Evolutionary conservation across 345 rosid species (phyloP).

Genomic region (Brassica juncea): DNA sequence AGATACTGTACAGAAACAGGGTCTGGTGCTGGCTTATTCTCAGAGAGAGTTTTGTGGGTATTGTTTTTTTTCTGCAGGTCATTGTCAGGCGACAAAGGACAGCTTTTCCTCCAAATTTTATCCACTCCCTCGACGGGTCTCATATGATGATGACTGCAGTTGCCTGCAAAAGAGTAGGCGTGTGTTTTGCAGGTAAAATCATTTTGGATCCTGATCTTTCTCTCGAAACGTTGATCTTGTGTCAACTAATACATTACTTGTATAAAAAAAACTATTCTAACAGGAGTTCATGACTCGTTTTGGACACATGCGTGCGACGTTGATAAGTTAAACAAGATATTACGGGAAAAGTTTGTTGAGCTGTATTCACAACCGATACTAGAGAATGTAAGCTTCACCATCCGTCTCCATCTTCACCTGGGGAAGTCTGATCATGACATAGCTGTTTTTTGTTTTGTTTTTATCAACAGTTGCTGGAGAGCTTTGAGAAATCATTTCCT

Average conservation of each 20-base stretch:
- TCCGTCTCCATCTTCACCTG: conserved; percentile 12
- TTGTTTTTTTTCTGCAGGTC: conserved; percentile 48
- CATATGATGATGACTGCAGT: conserved; percentile 99
- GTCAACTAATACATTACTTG: conserved; percentile 20
- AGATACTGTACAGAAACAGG: not conserved
- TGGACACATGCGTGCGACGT: conserved; percentile 99
- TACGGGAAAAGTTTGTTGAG: conserved; percentile 90
- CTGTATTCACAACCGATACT: conserved; percentile 82
- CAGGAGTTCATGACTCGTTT: conserved; percentile 99
- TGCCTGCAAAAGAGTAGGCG: conserved; percentile 80
- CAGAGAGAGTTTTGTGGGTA: conserved; percentile 15
- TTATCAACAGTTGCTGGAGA: conserved; percentile 68
- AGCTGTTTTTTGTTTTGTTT: not conserved
- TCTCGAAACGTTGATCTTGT: conserved; percentile 14
- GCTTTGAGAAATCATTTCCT: conserved; percentile 86
- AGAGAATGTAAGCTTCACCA: conserved; percentile 68
- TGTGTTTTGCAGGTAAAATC: conserved; percentile 80
- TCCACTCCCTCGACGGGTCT: conserved; percentile 96
- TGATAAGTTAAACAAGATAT: conserved; percentile 75
- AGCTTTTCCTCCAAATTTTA: conserved; percentile 97
- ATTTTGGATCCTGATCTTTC: conserved; percentile 22
- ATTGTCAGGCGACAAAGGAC: conserved; percentile 85
- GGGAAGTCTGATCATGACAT: conserved; percentile 56
- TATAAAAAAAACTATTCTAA: conserved; percentile 19
- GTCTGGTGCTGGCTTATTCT: not conserved